Conservation (phyloP, 768 basidiomycete species). For the Mycena belliarum region DNA sequence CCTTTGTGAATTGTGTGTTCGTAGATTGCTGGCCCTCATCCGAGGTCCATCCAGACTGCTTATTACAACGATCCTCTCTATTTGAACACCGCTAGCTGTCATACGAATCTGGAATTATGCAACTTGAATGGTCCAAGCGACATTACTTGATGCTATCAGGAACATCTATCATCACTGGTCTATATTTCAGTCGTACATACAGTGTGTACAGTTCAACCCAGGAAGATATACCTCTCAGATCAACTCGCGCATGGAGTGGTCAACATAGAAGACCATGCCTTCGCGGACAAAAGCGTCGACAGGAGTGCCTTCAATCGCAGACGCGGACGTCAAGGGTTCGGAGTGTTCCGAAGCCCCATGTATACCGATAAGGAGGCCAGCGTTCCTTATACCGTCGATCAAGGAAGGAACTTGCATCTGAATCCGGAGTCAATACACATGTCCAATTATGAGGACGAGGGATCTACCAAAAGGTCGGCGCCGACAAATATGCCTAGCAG, state of each 20-base stretch:
- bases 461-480: conserved; percentile 72
- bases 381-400: conserved; percentile 84
- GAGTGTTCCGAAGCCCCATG: conserved; percentile 60
- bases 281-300: conserved; percentile 72
- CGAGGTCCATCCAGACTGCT: too few relatives aligned
- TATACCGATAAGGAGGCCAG: conserved; percentile 84
- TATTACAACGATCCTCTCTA: too few relatives aligned
- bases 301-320: conserved; percentile 45
- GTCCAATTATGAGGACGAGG: not conserved
- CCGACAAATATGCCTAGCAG: conserved; percentile 90
- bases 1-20: too few relatives aligned
- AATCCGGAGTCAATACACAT: conserved; percentile 14
- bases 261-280: conserved; percentile 67
- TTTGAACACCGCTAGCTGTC: too few relatives aligned
- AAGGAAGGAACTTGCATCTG: conserved; percentile 89
- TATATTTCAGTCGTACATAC: too few relatives aligned
- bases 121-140: conserved; percentile 3
- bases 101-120: too few relatives aligned
- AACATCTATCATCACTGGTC: too few relatives aligned
- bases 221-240: conserved; percentile 25
- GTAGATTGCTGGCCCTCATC: too few relatives aligned
- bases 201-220: not conserved
- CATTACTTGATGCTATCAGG: conserved; percentile 8
- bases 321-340: conserved; percentile 33
- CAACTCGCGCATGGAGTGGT: conserved; percentile 55